phyloP scores from a whole-genome alignment of 1,284 basidiomycete species.

The Anthracocystis walkeri region DNA sequence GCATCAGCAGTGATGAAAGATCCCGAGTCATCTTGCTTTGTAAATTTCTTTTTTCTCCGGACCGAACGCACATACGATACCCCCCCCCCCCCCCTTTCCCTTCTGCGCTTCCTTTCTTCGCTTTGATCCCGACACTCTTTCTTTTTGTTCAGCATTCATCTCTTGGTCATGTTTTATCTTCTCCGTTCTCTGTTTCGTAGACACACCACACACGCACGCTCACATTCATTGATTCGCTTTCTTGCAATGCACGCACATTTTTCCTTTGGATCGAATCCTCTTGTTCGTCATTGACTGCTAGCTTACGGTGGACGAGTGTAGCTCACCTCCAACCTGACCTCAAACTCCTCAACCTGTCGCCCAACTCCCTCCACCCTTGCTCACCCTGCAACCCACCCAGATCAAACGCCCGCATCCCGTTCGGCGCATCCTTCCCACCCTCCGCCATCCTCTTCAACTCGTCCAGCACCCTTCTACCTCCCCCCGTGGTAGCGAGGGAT shows the following conservation, averaged over 20 bases:
- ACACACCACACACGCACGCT: not conserved
- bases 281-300: not conserved
- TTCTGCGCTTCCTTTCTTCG: no score
- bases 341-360: not conserved
- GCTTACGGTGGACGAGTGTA: not conserved
- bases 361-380: slow-evolving; percentile 16
- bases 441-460: slow-evolving; percentile 10
- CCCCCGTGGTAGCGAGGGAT: not conserved
- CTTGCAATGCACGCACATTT: not conserved
- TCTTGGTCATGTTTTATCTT: not conserved
- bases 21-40: no score
- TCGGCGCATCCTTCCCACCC: slow-evolving; percentile 23
- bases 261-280: not conserved
- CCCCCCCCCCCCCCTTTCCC: not conserved
- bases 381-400: not conserved
- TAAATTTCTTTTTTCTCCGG: no score
- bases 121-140: not conserved
- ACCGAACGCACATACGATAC: not conserved
- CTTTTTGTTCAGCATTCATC: not conserved
- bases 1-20: not conserved
- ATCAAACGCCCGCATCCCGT: slow-evolving; percentile 42
- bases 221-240: not conserved
- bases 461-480: slow-evolving; percentile 6
- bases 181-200: not conserved
- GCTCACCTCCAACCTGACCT: slow-evolving; percentile 26